phyloP scores from a whole-genome alignment of 345 rosid genomes.

The Linum trigynum region DNA sequence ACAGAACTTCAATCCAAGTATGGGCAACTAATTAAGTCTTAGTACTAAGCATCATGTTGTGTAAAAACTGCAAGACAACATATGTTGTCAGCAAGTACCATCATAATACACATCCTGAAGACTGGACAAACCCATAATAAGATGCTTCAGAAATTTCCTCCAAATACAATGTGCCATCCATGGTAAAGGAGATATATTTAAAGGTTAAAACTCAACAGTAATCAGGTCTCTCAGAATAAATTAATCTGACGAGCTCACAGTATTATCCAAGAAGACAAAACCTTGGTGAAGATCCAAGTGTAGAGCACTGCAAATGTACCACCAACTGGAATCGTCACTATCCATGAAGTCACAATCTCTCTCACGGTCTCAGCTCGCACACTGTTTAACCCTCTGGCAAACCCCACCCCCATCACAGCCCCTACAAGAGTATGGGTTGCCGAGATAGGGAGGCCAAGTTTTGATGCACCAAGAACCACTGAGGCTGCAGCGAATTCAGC shows the following conservation, averaged over 20 bases:
- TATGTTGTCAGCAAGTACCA: too few relatives aligned
- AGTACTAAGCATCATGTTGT: too few relatives aligned
- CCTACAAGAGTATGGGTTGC: slow-evolving; percentile 93
- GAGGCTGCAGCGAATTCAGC: slow-evolving; percentile 96
- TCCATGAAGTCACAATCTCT: slow-evolving; percentile 91
- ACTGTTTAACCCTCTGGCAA: slow-evolving; percentile 83
- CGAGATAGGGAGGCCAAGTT: slow-evolving; percentile 77
- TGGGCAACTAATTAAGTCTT: too few relatives aligned
- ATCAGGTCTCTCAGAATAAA: background rate
- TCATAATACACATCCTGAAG: too few relatives aligned
- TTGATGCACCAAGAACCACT: slow-evolving; percentile 83
- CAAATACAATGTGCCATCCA: too few relatives aligned
- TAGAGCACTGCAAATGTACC: slow-evolving; percentile 68
- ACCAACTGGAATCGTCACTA: slow-evolving; percentile 83
- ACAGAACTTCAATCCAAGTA: too few relatives aligned
- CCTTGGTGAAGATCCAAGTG: slow-evolving; percentile 83
- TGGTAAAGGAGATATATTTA: too few relatives aligned
- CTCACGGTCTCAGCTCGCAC: slow-evolving; percentile 83
- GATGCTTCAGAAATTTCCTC: too few relatives aligned
- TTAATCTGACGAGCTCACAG: slow-evolving; percentile 27
- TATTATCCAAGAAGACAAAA: slow-evolving; percentile 36
- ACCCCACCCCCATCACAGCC: slow-evolving; percentile 98
- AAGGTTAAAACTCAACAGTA: background rate
- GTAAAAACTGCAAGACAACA: too few relatives aligned
- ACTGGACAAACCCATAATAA: too few relatives aligned